Evolutionary conservation across 1,284 basidiomycete species (phyloP).

Genomic region (Flammula alnicola): DNA sequence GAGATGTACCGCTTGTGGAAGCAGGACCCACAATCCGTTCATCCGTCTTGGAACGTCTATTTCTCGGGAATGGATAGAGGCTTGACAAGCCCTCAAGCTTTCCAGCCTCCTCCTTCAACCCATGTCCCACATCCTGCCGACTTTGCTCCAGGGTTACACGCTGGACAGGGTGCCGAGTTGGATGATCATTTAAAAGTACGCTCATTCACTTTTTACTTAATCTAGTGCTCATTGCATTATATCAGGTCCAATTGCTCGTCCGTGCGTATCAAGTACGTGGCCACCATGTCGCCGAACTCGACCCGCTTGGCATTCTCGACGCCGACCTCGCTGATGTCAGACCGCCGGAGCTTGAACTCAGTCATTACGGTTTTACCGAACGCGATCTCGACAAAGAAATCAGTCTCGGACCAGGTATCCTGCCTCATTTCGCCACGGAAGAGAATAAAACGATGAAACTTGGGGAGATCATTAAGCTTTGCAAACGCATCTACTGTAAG

Average conservation of each 20-base stretch:
- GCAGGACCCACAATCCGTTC: constrained; percentile 90
- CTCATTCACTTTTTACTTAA: constrained; percentile 4
- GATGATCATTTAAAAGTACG: constrained; percentile 94
- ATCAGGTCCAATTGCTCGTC: constrained; percentile 91
- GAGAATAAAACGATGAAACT: constrained; percentile 88
- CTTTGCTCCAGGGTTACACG: constrained; percentile 83
- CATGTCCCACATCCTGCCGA: constrained; percentile 73
- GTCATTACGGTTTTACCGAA: constrained; percentile 94
- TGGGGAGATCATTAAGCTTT: constrained; percentile 90
- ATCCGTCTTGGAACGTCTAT: constrained; percentile 95
- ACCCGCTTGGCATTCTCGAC: constrained; percentile 92
- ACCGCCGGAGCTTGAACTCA: constrained; percentile 90
- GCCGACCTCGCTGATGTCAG: constrained; percentile 79
- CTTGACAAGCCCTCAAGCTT: constrained; percentile 82
- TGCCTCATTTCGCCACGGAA: constrained; percentile 92
- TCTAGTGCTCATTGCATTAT: constrained; percentile 4
- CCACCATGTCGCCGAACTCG: constrained; percentile 94
- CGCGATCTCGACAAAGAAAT: constrained; percentile 95
- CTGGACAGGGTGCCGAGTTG: constrained; percentile 74
- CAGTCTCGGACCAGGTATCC: constrained; percentile 92
- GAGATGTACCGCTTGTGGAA: constrained; percentile 95
- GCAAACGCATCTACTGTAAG: constrained; percentile 95
- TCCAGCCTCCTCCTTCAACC: constrained; percentile 76
- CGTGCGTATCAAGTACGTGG: constrained; percentile 99
- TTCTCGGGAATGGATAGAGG: constrained; percentile 95